Evolutionary conservation across 805 yeast genomes (phyloP), one percentile per base, ranked within the genome.

Genomic region (Candida saitoana): DNA sequence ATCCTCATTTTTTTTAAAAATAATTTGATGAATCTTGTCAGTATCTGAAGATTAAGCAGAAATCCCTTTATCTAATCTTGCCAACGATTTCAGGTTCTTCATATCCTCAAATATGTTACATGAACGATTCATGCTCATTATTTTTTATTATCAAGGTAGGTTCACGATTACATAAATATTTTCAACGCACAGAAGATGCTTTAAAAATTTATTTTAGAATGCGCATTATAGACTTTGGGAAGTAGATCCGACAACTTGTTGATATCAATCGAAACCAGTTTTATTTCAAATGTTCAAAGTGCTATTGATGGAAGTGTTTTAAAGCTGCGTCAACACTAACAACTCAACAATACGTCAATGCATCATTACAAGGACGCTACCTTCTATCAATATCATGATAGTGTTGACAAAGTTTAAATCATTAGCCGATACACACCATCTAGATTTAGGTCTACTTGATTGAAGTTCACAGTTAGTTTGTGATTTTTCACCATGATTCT

Each of bases 41-140:
- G 6, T 18, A 4, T 6, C 34, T 18, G 29, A 11, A n/a, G 5
- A 14, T 16, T 18, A 8, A 25, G 11, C 24, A 30, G 14, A 31
- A 39, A 14, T 32, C 30, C 40, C 40, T 22, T 22, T 11, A 22
- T 22, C 27, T 22, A 22, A 22, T 22, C 27, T 22, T 22, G 27
- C 6, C 9, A 22, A 22, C 27, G 27, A 22, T 22, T 22, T 6
- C 11, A 22, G 27, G 27, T 22, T 22, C 27, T 22, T 22, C 11
- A 22, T 7, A 22, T 22, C 27, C 27, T 22, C 27, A 11, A 7
- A 7, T 11, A 22, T 22, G 27, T 22, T 22, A 11, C 27, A 22
- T 22, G 27, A 7, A 22, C 11, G 6, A 22, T 11, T 22, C 27
- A 22, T 22, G 27, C 27, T 11, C 9, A 22, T 7, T 6, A 6